Evolutionary conservation across 139 green algal genomes (phyloP), one percentile per base, ranked within the genome.

Genomic region (Tetraselmis striata): DNA sequence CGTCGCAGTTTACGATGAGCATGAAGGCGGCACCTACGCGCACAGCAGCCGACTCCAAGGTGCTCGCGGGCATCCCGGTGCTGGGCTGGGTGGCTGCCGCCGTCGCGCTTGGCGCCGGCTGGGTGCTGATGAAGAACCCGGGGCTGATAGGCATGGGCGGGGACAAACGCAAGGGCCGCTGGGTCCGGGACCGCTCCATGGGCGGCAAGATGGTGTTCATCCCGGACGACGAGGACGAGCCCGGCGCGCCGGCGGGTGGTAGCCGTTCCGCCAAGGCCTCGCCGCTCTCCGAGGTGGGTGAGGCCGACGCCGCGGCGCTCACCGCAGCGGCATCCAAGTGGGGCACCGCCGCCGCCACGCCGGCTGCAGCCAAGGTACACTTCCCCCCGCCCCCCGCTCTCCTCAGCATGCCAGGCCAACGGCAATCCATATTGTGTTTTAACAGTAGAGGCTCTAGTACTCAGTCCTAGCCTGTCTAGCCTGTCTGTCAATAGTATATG

Each of bases 181-280:
- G 86, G 87, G 84, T 91, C 30, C 27, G 76, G 11, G 87, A 91
- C 77, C 78, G 87, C 23, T 89, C 84, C 1, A 30, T 91, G 32
- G 87, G 87, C 24, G 87, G 87, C 28, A 90, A 88, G 29, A 82
- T 86, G 83, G 76, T 91, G 11, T 31, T 67, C 45, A 67, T 67
- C 45, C 45, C 45, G 11, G 45, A 67, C 45, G 45, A 67, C 5
- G 29, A 79, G 5, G 29, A 31, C 76, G 29, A 5, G 11, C 76
- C 76, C 29, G 5, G 11, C 29, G 45, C 45, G 11, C n/a, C n/a
- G n/a, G n/a, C n/a, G n/a, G n/a, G n/a, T n/a, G n/a, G n/a, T n/a
- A 25, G 11, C 45, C 45, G 45, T 18, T 5, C 11, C 5, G 18
- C 5, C 11, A 25, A 5, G 11, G 5, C 45, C 45, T 67, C 45